Evolutionary conservation across 1,284 basidiomycete species (phyloP).

Genomic region (Ceratobasidium sp.): DNA sequence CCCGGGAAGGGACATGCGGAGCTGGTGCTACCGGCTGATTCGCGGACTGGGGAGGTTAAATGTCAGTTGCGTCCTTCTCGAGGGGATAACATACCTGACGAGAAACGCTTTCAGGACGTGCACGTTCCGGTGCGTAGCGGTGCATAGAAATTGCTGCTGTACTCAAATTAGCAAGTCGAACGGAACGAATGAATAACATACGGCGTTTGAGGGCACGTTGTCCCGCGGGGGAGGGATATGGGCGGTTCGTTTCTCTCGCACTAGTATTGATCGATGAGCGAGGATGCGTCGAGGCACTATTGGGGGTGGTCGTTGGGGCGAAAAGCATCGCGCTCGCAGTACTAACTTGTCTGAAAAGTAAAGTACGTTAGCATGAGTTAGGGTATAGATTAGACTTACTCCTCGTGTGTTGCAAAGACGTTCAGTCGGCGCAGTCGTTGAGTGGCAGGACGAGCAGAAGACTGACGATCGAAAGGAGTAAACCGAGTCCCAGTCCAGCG

Average conservation of each 20-base stretch:
- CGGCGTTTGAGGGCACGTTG: neutral
- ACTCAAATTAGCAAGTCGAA: neutral
- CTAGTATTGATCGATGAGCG: neutral
- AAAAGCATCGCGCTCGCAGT: neutral
- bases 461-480: neutral
- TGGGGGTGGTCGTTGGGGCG: neutral
- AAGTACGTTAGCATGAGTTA: neutral
- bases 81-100: neutral
- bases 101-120: neutral
- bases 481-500: neutral
- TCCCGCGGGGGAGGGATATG: neutral
- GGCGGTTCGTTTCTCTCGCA: neutral
- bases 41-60: no score
- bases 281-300: neutral
- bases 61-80: no score
- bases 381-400: neutral
- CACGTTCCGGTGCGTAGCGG: no score
- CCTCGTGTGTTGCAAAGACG: neutral
- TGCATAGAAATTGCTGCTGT: neutral
- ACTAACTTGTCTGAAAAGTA: neutral
- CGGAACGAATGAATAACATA: neutral
- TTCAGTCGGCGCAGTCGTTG: slow-evolving; percentile 4
- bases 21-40: no score
- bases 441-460: neutral
- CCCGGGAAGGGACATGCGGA: no score